A percentile compares a stretch with the other conserved stretches of the same genome.
These are phyloP conservation scores for Hymenoscyphus occultus DNA, from an alignment of 2,329 filamentous ascomycete genomes.

Conservation along the genomic window DNA sequence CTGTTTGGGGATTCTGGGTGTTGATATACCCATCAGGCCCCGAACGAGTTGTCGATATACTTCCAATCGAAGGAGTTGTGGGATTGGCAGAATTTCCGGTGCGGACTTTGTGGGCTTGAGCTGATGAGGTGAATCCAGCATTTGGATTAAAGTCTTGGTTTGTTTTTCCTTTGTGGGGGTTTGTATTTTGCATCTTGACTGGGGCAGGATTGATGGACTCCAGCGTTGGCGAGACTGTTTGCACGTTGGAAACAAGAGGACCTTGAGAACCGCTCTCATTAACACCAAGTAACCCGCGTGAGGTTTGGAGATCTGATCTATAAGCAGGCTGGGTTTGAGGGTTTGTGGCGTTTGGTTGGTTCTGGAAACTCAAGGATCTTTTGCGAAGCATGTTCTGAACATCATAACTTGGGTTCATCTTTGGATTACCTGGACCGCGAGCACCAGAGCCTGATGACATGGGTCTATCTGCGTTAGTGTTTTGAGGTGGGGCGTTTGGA, in stretches of 20 bases:
- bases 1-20: too few relatives aligned
- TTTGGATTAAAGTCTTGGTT: too few relatives aligned
- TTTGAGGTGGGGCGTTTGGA: neutral
- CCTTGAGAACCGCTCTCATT: neutral
- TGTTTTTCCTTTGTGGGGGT: too few relatives aligned
- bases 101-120: too few relatives aligned
- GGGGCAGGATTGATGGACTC: neutral
- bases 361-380: neutral
- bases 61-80: too few relatives aligned
- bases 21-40: too few relatives aligned
- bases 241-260: neutral
- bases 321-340: neutral
- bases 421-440: too few relatives aligned
- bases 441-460: too few relatives aligned
- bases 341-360: neutral
- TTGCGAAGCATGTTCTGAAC: neutral
- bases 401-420: neutral
- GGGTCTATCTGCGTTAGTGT: neutral
- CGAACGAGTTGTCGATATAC: too few relatives aligned
- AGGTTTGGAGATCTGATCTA: neutral
- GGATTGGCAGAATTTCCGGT: too few relatives aligned
- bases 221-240: neutral
- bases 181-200: neutral
- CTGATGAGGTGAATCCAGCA: too few relatives aligned
- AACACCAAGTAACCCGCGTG: neutral